Base-by-base conservation (phyloP, 1,139 yeast species). In the Hemisphaericaspora xylofermentans region DNA sequence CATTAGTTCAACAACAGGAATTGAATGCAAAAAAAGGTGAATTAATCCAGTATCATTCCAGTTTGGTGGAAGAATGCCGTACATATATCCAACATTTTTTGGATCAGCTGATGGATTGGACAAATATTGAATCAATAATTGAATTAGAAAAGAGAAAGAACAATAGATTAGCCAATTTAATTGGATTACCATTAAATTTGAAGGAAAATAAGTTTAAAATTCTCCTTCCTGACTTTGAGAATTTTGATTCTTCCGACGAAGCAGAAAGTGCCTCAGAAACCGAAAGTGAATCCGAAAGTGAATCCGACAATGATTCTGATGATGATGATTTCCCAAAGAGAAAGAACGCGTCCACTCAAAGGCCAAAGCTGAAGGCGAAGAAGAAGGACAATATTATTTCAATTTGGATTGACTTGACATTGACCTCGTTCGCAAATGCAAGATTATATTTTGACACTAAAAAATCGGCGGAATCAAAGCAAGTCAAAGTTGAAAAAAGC, bases 21-120 rank as follows among this genome's bases (percentile, higher is more conserved):
- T 54, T 73, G 4, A 86, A 88, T 52, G 78, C 77, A 43, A 68
- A 69, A 45, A 83, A 82, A 51, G 98, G 96, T 12, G 83, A 81
- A 49, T 70, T 87, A 5, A 80, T 93, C 31, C 85, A 87, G 45
- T 67, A 74, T 30, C 74, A 85, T 57, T 84, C 94, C 3, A 81
- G 80, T 25, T 57, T 79, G 28, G 91, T 91, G 2, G 93, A 85
- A 41, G 78, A 79, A 19, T 89, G 95, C 36, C 82, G 79, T 44
- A 65, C 60, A 12, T 84, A 88, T 9, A 84, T 93, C 7, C 84
- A 82, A 44, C 68, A 68, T 1, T 64, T 88, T 42, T 50, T 91
- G 5, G 82, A 84, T 40, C 95, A 88, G 57, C 94, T 88, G 49
- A 88, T 88, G 91, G 98, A 93, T 58, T 93, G 98, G 98, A 76